These are phyloP conservation scores for Rhododendron simsii DNA, from an alignment of 148 eudicot species.

Conservation along the genomic window DNA sequence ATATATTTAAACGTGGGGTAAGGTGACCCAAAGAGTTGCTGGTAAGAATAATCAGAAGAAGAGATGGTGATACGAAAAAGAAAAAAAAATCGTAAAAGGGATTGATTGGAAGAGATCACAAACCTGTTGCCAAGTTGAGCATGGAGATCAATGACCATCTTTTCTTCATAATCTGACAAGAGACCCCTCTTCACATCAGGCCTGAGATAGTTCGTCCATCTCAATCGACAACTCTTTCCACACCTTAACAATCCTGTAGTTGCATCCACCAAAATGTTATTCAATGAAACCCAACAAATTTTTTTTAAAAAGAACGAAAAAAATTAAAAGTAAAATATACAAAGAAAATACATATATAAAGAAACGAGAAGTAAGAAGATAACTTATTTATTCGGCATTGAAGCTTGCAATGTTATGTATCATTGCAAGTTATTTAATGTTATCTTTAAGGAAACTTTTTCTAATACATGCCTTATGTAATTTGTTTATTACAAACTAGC, in stretches of 20 bases:
- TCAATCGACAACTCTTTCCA: slow-evolving; percentile 54
- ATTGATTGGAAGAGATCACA: neutral
- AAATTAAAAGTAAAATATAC: neutral
- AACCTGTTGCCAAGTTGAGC: slow-evolving; percentile 58
- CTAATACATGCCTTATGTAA: neutral
- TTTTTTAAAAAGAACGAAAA: neutral
- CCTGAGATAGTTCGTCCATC: slow-evolving; percentile 56
- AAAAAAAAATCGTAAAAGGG: neutral
- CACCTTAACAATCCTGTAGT: slow-evolving; percentile 45
- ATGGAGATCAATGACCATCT: slow-evolving; percentile 55
- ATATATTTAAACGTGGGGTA: no score
- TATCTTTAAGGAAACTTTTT: neutral
- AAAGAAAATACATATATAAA: neutral
- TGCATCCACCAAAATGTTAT: neutral
- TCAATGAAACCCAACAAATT: neutral
- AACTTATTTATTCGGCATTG: neutral
- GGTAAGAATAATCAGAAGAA: neutral
- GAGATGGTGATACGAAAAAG: neutral
- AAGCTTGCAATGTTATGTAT: neutral
- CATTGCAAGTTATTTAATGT: neutral
- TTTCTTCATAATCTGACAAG: slow-evolving; percentile 46
- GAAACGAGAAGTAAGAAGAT: neutral
- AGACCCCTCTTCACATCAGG: slow-evolving; percentile 53
- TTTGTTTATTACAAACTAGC: neutral
- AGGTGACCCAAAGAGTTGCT: neutral